A percentile compares a stretch with the other conserved stretches of the same genome.
phyloP scores from a whole-genome alignment of 805 yeast species.

The Myxozyma neglecta region DNA sequence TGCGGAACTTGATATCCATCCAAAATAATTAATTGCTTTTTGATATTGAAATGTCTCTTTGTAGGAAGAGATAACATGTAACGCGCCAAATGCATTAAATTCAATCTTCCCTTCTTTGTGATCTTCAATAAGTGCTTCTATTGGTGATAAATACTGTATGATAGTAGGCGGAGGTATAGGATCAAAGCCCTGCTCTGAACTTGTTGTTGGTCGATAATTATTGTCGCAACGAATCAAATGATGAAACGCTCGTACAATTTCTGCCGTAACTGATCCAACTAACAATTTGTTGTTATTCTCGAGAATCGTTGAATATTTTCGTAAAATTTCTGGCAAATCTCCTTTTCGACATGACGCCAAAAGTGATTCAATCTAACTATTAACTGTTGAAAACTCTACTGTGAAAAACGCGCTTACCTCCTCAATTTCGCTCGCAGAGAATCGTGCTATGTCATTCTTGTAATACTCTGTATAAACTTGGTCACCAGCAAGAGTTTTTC shows the following conservation, averaged over 20 bases:
- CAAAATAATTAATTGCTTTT: constrained; percentile 12
- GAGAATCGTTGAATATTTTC: neutral
- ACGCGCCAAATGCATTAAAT: neutral
- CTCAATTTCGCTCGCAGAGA: neutral
- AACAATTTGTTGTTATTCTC: neutral
- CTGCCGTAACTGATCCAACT: neutral
- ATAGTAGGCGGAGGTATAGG: neutral
- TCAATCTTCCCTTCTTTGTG: neutral
- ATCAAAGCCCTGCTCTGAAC: constrained; percentile 1
- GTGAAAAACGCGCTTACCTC: neutral
- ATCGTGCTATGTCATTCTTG: neutral
- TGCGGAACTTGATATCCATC: neutral
- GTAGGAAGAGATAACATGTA: constrained; percentile 9
- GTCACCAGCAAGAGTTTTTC: neutral
- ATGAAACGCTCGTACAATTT: neutral
- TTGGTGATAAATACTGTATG: neutral
- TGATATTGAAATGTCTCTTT: constrained; percentile 8
- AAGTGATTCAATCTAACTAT: neutral
- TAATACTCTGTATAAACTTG: neutral
- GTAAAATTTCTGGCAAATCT: neutral
- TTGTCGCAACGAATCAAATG: neutral
- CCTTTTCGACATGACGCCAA: neutral
- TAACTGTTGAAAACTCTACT: neutral
- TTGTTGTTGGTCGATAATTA: neutral
- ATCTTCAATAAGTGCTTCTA: constrained; percentile 3